Evolutionary conservation across 331 rosid species (phyloP), one percentile per base, ranked within the genome.

Genomic region (Acacia pycnantha): DNA sequence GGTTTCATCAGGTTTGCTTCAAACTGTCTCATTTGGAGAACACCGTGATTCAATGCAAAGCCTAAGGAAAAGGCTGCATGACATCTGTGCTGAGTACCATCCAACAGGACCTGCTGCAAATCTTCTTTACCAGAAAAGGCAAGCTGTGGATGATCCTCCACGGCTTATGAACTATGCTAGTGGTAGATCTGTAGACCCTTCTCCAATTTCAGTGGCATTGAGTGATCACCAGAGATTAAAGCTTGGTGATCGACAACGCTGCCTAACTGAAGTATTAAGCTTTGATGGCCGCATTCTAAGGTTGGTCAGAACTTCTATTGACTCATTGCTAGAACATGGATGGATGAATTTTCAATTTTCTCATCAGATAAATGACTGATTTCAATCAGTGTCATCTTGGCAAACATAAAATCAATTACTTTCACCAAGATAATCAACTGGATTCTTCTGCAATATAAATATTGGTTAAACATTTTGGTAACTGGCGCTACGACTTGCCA

Each of bases 221-320:
- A 90, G 86, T 37, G 92, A 74, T 59, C 90, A 88, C 58, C 94
- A 88, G 78, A 90, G 93, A 74, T 77, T 91, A 70, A 93, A 88
- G 85, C 91, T 92, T 84, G 91, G 86, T 76, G 92, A 86, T 21
- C 92, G 91, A 29, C 93, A 91, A 46, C 89, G 88, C 40, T 75
- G 90, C 77, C 92, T 87, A 75, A 90, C 91, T 62, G 97, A 93
- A 89, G 97, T 95, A 51, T 88, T 93, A 88, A 91, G 98, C 89
- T 95, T 92, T 46, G 99, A 95, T 87, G 98, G 95, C 44, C 86
- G 86, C 89, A 88, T 89, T 81, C 93, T 93, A 70, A 91, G 99
- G 99, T 92, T 68, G 78, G 90, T 85, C 76, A 78, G 26, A 79
- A 40, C 77, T 66, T 77, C 19, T 53, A 40, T 41, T 46, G 48